Base-by-base conservation (phyloP, 2,329 filamentous ascomycete genomes). In the Plenodomus lindquistii region DNA sequence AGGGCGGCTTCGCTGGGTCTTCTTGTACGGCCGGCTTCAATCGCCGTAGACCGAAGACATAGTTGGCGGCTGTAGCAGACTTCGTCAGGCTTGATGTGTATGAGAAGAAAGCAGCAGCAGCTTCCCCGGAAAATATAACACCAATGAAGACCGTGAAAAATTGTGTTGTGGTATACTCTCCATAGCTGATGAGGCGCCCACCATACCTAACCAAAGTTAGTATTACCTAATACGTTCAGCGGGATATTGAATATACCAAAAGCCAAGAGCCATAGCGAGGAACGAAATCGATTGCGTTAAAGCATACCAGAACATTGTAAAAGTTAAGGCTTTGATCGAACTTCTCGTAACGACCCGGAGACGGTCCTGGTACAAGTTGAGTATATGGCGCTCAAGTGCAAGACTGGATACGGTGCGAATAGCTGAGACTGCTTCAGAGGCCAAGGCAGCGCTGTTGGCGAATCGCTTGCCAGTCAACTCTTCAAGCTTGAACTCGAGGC, bases 1-100 rank as follows among this genome's bases (percentile, higher is more conserved):
- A 61, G 1, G 69, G 66, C 24, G 62, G 63, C 24, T 62, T 67
- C 1, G 58, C 62, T n/a, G 58, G 37, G 13, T 69, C 63, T 50
- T 76, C 75, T 44, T 66, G 53, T 20, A 77, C 72, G 20, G 62
- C 66, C 2, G 74, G 65, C 15, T 65, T 64, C 20, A 73, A 48
- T 5, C 69, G 67, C 2, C 74, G 67, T 2, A 79, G 63, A 72
- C 74, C 74, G 22, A 78, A 71, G 9, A 78, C 63, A 50, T 78
- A 77, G 49, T 79, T 78, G 3, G 92, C 91, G 1, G 93, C 89
- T 48, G 91, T 88, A n/a, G 96, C 79, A 0, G 94, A 92, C 75
- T 97, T 97, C 59, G 91, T 90, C 89, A 97, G 95, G 62, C 97
- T 93, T 0, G 93, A 92, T 0, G 93, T 90, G 66, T 97, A 97